Base-by-base conservation (phyloP, 352 stramenopile genomes). In the Pythium coloratum region DNA sequence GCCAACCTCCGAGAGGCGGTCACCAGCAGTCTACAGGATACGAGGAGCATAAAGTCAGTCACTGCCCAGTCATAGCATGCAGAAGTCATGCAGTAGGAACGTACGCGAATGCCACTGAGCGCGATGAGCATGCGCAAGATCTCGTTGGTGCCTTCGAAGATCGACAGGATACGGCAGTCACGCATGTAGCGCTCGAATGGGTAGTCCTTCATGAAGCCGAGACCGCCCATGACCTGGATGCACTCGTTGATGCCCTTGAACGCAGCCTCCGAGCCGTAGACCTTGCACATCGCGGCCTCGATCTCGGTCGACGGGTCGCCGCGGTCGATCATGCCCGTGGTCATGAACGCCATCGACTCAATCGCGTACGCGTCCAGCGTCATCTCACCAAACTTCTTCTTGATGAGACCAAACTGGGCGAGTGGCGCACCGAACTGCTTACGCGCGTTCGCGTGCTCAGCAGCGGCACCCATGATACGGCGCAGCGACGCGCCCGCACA, bases 91-190 rank as follows among this genome's bases (percentile, higher is more conserved):
- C 33, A 62, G 12, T 5, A 40, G 46, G n/a, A n/a, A 80, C 75
- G 42, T 82, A 94, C 86, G 58, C 76, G 78, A 53, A 95, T 83
- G 62, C 87, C 87, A 36, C 82, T 92, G n/a, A 95, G 79, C 62
- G 87, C 87, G 61, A 98, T 97, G n/a, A 98, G 82, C 77, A 97
- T 88, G 54, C 88, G 81, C 53, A 97, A 73, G 71, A 98, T 97
- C 66, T 97, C 87, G 66, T 91, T 96, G 33, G 92, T 97, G 75
- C 92, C 92, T 71, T 97, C 91, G 50, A 97, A 97, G 62, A 98
- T 97, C 14, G 84, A 92, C 54, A 96, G 70, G 50, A 98, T 97
- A 40, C 92, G 92, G 67, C 79, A 92, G 73, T 98, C 92, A 55
- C 92, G 84, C 86, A 97, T 96, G 65, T 91, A 86, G 57, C 89